Evolutionary conservation across 2,329 filamentous ascomycete genomes (phyloP).

Genomic region (Cercospora beticola): DNA sequence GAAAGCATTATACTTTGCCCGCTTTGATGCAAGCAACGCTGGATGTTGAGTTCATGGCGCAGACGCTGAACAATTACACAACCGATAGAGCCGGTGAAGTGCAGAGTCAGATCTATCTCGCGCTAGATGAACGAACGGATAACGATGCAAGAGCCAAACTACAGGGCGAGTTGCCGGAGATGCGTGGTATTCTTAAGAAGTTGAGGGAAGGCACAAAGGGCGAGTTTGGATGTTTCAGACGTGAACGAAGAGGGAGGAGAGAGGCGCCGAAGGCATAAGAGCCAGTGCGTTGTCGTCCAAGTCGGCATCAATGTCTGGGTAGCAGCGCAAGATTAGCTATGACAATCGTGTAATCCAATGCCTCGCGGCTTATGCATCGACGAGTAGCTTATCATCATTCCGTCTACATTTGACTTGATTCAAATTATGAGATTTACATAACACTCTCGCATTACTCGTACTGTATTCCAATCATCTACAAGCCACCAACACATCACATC

Average conservation of each 20-base stretch:
- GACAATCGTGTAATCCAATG: not conserved
- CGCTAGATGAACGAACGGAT: conserved; percentile 84
- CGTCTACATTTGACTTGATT: not conserved
- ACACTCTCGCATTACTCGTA: not conserved
- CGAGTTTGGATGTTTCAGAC: conserved; percentile 60
- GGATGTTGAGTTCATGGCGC: conserved; percentile 94
- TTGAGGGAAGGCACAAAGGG: conserved; percentile 77
- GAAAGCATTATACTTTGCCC: conserved; percentile 66
- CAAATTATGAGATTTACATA: not conserved
- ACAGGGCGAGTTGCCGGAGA: conserved; percentile 84
- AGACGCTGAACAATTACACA: conserved; percentile 87
- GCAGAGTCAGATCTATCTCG: conserved; percentile 88
- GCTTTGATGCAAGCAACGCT: conserved; percentile 95
- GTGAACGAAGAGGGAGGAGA: conserved; percentile 20
- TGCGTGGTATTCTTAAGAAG: conserved; percentile 83
- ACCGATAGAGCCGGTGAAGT: conserved; percentile 77
- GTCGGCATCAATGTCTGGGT: not conserved
- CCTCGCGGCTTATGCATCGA: not conserved
- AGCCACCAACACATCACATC: not conserved
- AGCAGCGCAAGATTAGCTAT: not conserved
- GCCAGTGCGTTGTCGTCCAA: no score
- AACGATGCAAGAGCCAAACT: conserved; percentile 76
- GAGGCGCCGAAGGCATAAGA: not conserved
- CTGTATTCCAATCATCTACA: not conserved
- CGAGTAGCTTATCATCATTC: not conserved